Base-by-base conservation (phyloP, 495 filamentous ascomycete species). In the Lasiosphaeria ovina region DNA sequence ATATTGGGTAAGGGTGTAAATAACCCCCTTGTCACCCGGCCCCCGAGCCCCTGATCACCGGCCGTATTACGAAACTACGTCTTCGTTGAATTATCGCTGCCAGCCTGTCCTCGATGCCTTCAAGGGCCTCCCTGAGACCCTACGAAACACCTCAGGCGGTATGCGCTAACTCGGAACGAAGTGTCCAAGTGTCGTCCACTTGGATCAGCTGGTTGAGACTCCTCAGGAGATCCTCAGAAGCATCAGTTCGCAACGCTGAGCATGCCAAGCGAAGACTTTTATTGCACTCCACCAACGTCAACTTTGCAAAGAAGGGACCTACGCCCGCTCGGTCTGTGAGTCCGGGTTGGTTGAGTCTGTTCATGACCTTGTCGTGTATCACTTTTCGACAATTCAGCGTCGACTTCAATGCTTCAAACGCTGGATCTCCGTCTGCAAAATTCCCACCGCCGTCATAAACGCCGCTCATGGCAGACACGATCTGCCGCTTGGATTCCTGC, bases 271-370 rank as follows among this genome's bases (percentile, higher is more conserved):
- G 38, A 17, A 50, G 7, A 17, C 1, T 12, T n/a, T 8, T 4
- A 31, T 50, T 17, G 3, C 3, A 16, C 10, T 16, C 47, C 0
- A 1, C 16, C 10, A 50, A 50, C 7, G 9, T 7, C 8, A 17
- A 11, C 16, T 50, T 50, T 50, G 47, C 47, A 31, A 50, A 50
- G 14, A 50, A 50, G 9, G 47, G 47, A 8, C 47, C 47, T 31
- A 50, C 7, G 8, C 47, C 47, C 9, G 47, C 16, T 8, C 47
- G 47, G 47, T 50, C 47, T 50, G 47, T 50, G 47, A 50, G 47
- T n/a, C 3, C 24, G 16, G 47, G 24, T 17, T n/a, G 3, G 16
- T 50, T 50, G 16, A 50, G 47, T n/a, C 47, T 50, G 9, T 50
- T n/a, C 47, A 3, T 50, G 47, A 50, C 47, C 16, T 50, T n/a